Conservation (phyloP, 768 basidiomycete species). For the Pilatotrama ljubarskyi region DNA sequence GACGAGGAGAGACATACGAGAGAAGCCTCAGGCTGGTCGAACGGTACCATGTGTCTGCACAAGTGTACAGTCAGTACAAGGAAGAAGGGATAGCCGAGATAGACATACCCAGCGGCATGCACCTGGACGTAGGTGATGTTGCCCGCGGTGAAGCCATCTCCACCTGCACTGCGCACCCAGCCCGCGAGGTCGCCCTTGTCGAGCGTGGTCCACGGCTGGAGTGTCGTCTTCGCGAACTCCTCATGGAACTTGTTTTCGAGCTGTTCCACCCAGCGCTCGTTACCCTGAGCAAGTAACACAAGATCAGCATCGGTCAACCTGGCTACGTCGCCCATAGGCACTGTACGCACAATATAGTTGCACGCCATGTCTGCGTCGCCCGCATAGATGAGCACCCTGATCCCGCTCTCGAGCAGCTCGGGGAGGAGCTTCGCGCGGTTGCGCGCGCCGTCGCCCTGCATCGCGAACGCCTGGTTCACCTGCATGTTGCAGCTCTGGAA, state of each 20-base stretch:
- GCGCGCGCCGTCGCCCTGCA: conserved; percentile 86
- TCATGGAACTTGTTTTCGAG: conserved; percentile 61
- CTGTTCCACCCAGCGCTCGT: conserved; percentile 70
- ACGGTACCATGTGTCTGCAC: conserved; percentile 83
- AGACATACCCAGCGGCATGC: conserved; percentile 73
- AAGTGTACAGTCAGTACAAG: background rate
- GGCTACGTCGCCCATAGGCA: too few relatives aligned
- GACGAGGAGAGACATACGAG: conserved; percentile 47
- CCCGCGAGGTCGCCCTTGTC: conserved; percentile 60
- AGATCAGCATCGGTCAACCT: too few relatives aligned
- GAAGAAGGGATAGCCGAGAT: background rate
- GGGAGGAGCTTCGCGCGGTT: conserved; percentile 79
- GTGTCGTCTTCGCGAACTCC: conserved; percentile 53
- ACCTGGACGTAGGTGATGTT: conserved; percentile 83
- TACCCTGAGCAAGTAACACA: too few relatives aligned
- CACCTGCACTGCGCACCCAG: conserved; percentile 68
- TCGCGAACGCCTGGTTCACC: conserved; percentile 76
- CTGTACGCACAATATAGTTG: conserved; percentile 64
- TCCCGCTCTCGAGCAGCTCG: conserved; percentile 77
- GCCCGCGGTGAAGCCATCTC: conserved; percentile 65
- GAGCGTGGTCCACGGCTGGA: conserved; percentile 56
- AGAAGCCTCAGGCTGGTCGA: conserved; percentile 86
- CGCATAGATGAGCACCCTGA: conserved; percentile 87
- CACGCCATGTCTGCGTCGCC: conserved; percentile 92
- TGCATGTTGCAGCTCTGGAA: conserved; percentile 78